These are phyloP conservation scores for Torulaspora indica DNA, from an alignment of 805 yeast species.

Conservation along the genomic window DNA sequence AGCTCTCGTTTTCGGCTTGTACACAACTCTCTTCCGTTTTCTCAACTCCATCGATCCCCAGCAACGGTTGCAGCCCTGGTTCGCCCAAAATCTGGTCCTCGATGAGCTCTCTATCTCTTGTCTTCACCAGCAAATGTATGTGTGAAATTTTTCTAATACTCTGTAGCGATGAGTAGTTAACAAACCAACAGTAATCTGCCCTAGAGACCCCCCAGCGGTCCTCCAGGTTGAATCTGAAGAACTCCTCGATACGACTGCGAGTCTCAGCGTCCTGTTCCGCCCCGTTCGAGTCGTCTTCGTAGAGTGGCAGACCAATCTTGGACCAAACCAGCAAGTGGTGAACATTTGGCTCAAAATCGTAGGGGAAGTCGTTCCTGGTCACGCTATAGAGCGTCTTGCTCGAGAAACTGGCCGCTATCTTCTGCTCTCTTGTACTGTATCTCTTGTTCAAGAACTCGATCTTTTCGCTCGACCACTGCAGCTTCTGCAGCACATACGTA, in stretches of 20 bases:
- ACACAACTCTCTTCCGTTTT: slow-evolving; percentile 5
- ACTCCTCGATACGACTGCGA: slow-evolving; percentile 43
- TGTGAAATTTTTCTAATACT: slow-evolving; percentile 65
- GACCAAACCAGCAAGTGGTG: slow-evolving; percentile 66
- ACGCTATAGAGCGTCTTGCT: slow-evolving; percentile 38
- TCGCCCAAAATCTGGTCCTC: slow-evolving; percentile 1
- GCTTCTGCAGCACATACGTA: slow-evolving; percentile 46
- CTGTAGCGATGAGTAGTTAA: slow-evolving; percentile 66
- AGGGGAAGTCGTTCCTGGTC: slow-evolving; percentile 60
- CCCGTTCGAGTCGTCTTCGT: slow-evolving; percentile 35
- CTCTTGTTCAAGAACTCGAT: slow-evolving; percentile 16
- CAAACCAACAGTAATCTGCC: slow-evolving; percentile 55
- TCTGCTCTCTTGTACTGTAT: slow-evolving; percentile 22
- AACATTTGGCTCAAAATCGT: slow-evolving; percentile 49
- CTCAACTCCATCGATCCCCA: slow-evolving; percentile 5
- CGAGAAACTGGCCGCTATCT: slow-evolving; percentile 25
- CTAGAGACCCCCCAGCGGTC: slow-evolving; percentile 12
- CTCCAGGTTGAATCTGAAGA: slow-evolving; percentile 46
- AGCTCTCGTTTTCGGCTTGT: background rate
- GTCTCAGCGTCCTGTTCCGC: slow-evolving; percentile 36
- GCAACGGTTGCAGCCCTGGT: slow-evolving; percentile 5
- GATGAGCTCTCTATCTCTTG: slow-evolving; percentile 2
- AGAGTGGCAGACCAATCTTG: slow-evolving; percentile 50
- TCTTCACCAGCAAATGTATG: slow-evolving; percentile 55
- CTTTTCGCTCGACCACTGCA: slow-evolving; percentile 46